Conservation (phyloP, 129 eudicot genomes). For the Smallanthus sonchifolius region DNA sequence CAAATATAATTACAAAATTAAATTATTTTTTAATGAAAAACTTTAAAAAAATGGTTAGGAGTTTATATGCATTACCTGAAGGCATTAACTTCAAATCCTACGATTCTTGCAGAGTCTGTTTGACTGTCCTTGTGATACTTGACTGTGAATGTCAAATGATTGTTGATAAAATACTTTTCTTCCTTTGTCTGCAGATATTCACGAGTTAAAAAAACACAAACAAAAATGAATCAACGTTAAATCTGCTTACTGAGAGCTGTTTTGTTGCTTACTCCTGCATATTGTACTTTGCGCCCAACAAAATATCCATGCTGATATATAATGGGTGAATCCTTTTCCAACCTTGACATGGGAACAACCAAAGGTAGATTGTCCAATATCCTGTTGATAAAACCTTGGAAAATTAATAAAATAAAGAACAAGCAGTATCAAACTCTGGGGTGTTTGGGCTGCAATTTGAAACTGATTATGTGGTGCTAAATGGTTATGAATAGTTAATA, state of each 20-base stretch:
- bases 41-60: background rate
- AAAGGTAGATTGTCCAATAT: slow-evolving; percentile 76
- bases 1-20: background rate
- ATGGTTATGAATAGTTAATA: background rate
- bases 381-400: slow-evolving; percentile 37
- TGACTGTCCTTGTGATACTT: slow-evolving; percentile 57
- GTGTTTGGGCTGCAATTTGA: background rate
- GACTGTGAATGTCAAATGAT: slow-evolving; percentile 61
- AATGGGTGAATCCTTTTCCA: slow-evolving; percentile 39
- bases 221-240: background rate
- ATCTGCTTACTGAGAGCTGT: background rate
- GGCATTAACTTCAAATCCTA: slow-evolving; percentile 70
- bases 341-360: slow-evolving; percentile 51
- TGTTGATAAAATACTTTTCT: slow-evolving; percentile 63
- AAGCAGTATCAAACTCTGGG: background rate
- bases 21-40: background rate
- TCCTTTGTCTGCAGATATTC: slow-evolving; percentile 55
- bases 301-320: slow-evolving; percentile 56
- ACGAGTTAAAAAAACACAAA: background rate
- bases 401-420: background rate
- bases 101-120: slow-evolving; percentile 65
- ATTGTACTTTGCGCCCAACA: slow-evolving; percentile 60
- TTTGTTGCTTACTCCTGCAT: slow-evolving; percentile 61
- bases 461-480: background rate
- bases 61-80: slow-evolving; percentile 41